A percentile compares a stretch with the other conserved stretches of the same genome.
Conservation (phyloP, 1,284 basidiomycete species). For the Kwoniella shivajii region DNA sequence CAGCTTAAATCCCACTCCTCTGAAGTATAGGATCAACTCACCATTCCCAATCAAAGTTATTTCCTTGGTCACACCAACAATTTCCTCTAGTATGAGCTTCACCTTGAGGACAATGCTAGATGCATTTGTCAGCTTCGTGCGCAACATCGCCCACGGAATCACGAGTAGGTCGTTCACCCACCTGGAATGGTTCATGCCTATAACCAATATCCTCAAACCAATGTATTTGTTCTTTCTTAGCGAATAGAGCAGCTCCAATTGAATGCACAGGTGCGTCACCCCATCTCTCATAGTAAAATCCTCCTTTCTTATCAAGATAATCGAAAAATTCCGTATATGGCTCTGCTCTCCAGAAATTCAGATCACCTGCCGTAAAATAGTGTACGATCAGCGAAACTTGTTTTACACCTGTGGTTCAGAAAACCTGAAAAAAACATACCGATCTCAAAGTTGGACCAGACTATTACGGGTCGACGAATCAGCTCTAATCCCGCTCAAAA, state of each 20-base stretch:
- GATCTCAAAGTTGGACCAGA: conserved; percentile 86
- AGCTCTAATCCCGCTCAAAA: not conserved
- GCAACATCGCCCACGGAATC: not conserved
- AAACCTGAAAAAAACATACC: conserved; percentile 57
- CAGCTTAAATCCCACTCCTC: not conserved
- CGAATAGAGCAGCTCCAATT: conserved; percentile 74
- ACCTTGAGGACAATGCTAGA: conserved; percentile 52
- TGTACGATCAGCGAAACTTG: not conserved
- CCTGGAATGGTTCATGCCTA: conserved; percentile 53
- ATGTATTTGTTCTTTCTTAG: conserved; percentile 69
- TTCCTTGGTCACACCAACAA: conserved; percentile 51
- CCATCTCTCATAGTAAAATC: conserved; percentile 76
- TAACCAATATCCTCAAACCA: conserved; percentile 65
- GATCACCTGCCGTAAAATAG: conserved; percentile 34
- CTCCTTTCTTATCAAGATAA: conserved; percentile 72
- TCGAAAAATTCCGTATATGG: conserved; percentile 78
- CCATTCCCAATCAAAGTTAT: conserved; percentile 55
- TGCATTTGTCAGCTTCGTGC: not conserved
- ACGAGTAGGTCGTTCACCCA: conserved; percentile 12
- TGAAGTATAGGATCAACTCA: conserved; percentile 17
- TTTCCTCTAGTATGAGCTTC: conserved; percentile 50
- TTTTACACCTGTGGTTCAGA: not conserved
- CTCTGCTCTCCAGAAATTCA: conserved; percentile 75
- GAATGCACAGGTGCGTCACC: conserved; percentile 86
- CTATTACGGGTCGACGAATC: conserved; percentile 46